phyloP scores from a whole-genome alignment of 108 stramenopile genomes.

The Bacterosira constricta region DNA sequence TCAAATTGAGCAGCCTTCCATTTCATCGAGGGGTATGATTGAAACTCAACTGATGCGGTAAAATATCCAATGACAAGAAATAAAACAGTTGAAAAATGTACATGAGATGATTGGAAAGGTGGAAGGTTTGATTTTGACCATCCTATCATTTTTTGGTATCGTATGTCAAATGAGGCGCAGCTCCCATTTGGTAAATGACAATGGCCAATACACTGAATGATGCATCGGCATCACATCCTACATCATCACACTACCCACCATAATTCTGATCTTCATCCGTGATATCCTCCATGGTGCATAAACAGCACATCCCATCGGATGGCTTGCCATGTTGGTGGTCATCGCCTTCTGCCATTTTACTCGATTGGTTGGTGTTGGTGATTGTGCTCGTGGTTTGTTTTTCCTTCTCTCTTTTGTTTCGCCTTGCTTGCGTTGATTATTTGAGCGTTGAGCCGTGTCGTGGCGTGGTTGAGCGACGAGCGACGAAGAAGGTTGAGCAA shows the following conservation, averaged over 20 bases:
- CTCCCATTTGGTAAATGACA: too few species aligned
- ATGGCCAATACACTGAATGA: background rate
- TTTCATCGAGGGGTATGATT: slow-evolving; percentile 65
- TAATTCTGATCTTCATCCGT: slow-evolving; percentile 79
- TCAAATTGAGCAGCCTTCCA: slow-evolving; percentile 77
- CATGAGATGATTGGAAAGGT: too few species aligned
- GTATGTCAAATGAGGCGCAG: background rate
- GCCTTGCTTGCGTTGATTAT: too few species aligned
- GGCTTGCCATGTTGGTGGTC: slow-evolving; percentile 57
- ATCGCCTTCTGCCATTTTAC: background rate
- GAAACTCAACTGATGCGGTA: slow-evolving; percentile 63
- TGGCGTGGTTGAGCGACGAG: too few species aligned
- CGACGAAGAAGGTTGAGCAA: too few species aligned
- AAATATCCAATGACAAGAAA: slow-evolving; percentile 1
- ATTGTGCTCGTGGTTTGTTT: background rate
- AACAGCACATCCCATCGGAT: slow-evolving; percentile 66
- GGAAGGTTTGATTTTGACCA: too few species aligned
- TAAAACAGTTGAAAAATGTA: background rate
- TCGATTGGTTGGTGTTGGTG: background rate
- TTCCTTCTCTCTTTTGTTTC: too few species aligned
- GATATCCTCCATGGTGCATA: slow-evolving; percentile 84
- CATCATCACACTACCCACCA: slow-evolving; percentile 37
- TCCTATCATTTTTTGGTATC: too few species aligned
- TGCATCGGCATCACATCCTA: background rate
- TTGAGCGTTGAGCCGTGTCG: too few species aligned